Percentiles rank a stretch among this genome's conserved stretches.
phyloP scores from a whole-genome alignment of 169 alveolate species.

The Plasmodium coatneyi region DNA sequence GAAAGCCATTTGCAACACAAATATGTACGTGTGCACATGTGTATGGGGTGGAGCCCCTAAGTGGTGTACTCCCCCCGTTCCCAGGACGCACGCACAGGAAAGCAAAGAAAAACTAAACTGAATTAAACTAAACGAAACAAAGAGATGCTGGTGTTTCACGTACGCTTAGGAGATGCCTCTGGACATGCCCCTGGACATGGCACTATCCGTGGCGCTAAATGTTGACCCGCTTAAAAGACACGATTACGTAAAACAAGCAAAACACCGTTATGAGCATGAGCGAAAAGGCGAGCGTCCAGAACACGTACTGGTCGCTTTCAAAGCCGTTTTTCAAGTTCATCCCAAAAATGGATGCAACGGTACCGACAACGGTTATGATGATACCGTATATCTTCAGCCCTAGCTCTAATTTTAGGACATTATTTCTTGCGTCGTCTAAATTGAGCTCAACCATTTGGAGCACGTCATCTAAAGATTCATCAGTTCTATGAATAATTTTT shows the following conservation, averaged over 20 bases:
- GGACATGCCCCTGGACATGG: background rate
- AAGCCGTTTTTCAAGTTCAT: constrained; percentile 86
- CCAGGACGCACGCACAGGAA: background rate
- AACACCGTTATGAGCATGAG: constrained; percentile 76
- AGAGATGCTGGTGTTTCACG: background rate
- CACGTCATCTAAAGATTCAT: constrained; percentile 86
- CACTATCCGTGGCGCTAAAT: background rate
- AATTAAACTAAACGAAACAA: background rate
- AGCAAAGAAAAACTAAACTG: background rate
- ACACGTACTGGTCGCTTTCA: constrained; percentile 78
- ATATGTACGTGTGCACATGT: background rate
- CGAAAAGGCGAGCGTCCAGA: constrained; percentile 83
- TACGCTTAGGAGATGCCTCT: background rate
- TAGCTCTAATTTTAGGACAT: constrained; percentile 84
- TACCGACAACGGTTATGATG: constrained; percentile 83
- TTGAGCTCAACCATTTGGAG: constrained; percentile 87
- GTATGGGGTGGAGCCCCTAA: background rate
- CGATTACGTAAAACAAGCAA: constrained; percentile 51
- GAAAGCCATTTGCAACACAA: background rate
- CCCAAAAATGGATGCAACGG: constrained; percentile 87
- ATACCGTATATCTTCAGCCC: constrained; percentile 85
- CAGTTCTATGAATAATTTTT: constrained; percentile 78
- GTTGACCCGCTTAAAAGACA: constrained; percentile 53
- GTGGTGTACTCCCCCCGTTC: background rate
- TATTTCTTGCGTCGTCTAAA: constrained; percentile 85